phyloP scores from a whole-genome alignment of 768 basidiomycete species.

The Scleroderma citrinum region DNA sequence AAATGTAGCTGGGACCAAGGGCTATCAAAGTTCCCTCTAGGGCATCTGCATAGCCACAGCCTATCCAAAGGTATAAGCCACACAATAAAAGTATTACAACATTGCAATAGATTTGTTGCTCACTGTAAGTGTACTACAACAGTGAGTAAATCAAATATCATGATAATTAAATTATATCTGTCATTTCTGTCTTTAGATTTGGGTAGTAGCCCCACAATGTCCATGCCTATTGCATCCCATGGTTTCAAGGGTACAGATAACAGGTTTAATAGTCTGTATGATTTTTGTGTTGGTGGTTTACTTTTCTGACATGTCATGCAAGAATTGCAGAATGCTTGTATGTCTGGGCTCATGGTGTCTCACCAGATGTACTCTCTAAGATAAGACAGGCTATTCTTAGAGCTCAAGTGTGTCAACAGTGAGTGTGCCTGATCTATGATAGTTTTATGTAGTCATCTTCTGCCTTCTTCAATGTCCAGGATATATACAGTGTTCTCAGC shows the following conservation, averaged over 20 bases:
- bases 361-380: slow-evolving; percentile 22
- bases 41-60: too few relatives aligned
- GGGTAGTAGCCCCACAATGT: too few relatives aligned
- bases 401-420: slow-evolving; percentile 21
- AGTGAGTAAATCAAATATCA: slow-evolving; percentile 15
- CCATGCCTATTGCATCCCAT: slow-evolving; percentile 21
- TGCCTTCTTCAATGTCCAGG: too few relatives aligned
- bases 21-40: too few relatives aligned
- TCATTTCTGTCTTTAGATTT: too few relatives aligned
- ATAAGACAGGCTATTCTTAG: slow-evolving; percentile 16
- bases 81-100: too few relatives aligned
- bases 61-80: too few relatives aligned
- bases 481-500: background rate
- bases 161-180: slow-evolving; percentile 21
- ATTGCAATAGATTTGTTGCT: too few relatives aligned
- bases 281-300: slow-evolving; percentile 14
- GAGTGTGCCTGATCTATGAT: too few relatives aligned
- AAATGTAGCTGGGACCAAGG: too few relatives aligned
- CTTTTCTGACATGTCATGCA: slow-evolving; percentile 4
- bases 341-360: slow-evolving; percentile 15
- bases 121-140: slow-evolving; percentile 20
- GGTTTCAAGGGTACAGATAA: slow-evolving; percentile 19
- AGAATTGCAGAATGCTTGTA: slow-evolving; percentile 12
- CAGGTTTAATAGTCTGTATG: slow-evolving; percentile 22
- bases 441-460: too few relatives aligned